Evolutionary conservation across 495 filamentous ascomycete species (phyloP).

Genomic region (Hyphodiscus hymeniophilus): DNA sequence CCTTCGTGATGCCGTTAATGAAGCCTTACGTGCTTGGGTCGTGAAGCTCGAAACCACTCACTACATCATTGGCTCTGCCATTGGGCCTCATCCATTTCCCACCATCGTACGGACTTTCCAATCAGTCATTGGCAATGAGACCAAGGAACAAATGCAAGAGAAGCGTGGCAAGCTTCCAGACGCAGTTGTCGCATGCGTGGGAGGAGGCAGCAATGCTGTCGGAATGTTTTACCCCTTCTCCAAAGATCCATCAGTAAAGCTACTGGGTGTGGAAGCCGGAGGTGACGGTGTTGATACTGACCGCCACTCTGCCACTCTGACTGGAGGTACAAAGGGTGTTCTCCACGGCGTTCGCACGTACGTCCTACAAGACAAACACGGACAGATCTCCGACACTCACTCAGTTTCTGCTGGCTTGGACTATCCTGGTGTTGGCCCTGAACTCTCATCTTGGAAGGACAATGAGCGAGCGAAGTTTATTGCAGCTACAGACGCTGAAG

Average conservation of each 20-base stretch:
- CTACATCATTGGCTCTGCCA: constrained; percentile 93
- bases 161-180: constrained; percentile 83
- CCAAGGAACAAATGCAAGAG: constrained; percentile 67
- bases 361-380: constrained; percentile 82
- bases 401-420: constrained; percentile 96
- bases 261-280: constrained; percentile 93
- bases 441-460: constrained; percentile 90
- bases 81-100: constrained; percentile 91
- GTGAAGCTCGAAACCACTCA: constrained; percentile 80
- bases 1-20: constrained; percentile 92
- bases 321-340: constrained; percentile 82
- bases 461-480: constrained; percentile 76
- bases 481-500: constrained; percentile 85
- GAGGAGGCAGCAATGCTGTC: constrained; percentile 82
- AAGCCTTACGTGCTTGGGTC: constrained; percentile 84
- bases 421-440: constrained; percentile 93
- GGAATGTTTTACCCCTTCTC: constrained; percentile 98
- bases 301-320: constrained; percentile 84
- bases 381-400: constrained; percentile 91
- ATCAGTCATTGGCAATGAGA: constrained; percentile 86
- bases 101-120: constrained; percentile 96
- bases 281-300: constrained; percentile 86
- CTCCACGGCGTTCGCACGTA: constrained; percentile 95
- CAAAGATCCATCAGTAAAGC: constrained; percentile 72
- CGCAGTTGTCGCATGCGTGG: constrained; percentile 92